These are phyloP conservation scores for Chlorella sp. DNA, from an alignment of 139 green algal genomes.

Conservation along the genomic window DNA sequence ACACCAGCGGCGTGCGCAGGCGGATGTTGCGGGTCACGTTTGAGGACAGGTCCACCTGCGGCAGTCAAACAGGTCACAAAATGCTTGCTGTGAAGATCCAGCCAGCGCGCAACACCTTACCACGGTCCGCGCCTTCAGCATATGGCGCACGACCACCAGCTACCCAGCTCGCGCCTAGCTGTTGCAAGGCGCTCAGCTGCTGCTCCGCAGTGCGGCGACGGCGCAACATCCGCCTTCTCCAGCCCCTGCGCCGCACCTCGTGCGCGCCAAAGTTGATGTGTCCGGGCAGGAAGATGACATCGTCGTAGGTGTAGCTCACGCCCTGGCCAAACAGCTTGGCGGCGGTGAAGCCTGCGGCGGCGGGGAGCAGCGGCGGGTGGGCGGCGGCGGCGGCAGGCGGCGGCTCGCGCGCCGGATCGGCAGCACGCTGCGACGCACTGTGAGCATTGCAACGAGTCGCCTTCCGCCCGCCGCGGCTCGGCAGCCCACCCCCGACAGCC, in stretches of 20 bases:
- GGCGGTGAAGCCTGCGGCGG: conserved; percentile 67
- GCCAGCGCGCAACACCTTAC: no score
- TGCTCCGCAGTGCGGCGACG: no score
- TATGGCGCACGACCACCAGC: no score
- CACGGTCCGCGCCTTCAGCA: no score
- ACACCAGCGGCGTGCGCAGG: conserved; percentile 89
- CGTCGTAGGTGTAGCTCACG: conserved; percentile 97
- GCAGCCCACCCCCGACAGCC: neutral
- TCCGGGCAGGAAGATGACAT: conserved; percentile 98
- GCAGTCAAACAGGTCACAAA: no score
- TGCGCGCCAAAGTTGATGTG: conserved; percentile 96
- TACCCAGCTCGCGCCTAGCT: no score
- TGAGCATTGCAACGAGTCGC: neutral
- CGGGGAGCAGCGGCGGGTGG: neutral
- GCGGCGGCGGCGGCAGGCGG: neutral
- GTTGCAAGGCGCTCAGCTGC: no score
- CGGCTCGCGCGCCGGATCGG: neutral
- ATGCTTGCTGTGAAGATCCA: no score
- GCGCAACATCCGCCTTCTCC: neutral
- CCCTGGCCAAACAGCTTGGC: conserved; percentile 84
- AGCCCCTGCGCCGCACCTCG: conserved; percentile 67
- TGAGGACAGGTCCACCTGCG: conserved; percentile 85
- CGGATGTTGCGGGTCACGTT: conserved; percentile 87
- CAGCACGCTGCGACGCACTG: neutral
- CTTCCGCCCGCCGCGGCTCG: neutral